Conservation (phyloP, 1,284 basidiomycete species). For the Moesziomyces globuligerus region DNA sequence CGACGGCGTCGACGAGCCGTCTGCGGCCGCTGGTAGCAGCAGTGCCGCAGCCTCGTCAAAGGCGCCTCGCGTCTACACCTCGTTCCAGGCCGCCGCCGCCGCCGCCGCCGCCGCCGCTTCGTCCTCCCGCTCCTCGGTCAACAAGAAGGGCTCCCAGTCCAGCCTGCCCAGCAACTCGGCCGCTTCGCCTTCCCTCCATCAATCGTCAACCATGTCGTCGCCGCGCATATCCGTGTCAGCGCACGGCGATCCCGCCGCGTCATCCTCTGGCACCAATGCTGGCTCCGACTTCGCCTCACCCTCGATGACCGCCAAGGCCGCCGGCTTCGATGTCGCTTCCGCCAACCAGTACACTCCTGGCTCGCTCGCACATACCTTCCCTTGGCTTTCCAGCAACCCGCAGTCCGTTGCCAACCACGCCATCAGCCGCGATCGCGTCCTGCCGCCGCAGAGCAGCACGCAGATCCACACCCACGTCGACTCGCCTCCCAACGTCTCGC, state of each 20-base stretch:
- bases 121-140: conserved; percentile 41
- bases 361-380: conserved; percentile 29
- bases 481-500: conserved; percentile 28
- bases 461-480: conserved; percentile 4
- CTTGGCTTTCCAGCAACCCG: conserved; percentile 29
- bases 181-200: conserved; percentile 19
- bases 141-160: conserved; percentile 23
- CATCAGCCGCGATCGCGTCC: conserved; percentile 2
- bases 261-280: conserved; percentile 3
- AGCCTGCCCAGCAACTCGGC: conserved; percentile 16
- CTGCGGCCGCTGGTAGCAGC: neutral
- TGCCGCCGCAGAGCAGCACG: conserved; percentile 6
- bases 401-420: conserved; percentile 9
- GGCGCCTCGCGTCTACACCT: conserved; percentile 32
- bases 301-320: conserved; percentile 6
- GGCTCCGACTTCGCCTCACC: conserved; percentile 10
- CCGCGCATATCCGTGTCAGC: conserved; percentile 15
- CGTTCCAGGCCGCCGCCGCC: conserved; percentile 39
- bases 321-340: conserved; percentile 20
- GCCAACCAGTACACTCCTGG: conserved; percentile 36
- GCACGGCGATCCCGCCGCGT: conserved; percentile 2
- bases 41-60: conserved; percentile 6
- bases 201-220: conserved; percentile 30
- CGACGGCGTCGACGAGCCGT: conserved; percentile 9
- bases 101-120: conserved; percentile 46